Base-by-base conservation (phyloP, 257 asterid species). In the Penstemon eatonii region DNA sequence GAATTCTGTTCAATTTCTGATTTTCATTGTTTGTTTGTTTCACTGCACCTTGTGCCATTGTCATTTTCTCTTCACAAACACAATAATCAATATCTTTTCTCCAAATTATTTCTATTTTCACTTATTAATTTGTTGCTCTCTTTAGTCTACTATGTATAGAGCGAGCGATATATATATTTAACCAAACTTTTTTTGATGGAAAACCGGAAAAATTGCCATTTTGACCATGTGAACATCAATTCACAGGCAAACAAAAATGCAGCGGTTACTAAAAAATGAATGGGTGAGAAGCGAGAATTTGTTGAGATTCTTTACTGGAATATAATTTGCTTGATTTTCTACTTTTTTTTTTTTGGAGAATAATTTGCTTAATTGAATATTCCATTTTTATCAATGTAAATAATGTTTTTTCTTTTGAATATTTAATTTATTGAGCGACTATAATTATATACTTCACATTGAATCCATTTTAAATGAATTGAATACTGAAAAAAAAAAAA, bases 1-100 rank as follows among this genome's bases (percentile, higher is more conserved):
- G 90, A 76, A 85, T 85, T 69, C 85, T 80, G 59, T 85, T 85
- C 81, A 80, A 80, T 78, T 67, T 84, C 60, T 60, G 77, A 7
- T 77, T 77, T 4, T 78, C 79, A 56, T 6, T 60, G 60, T 68
- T 78, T 9, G 43, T 55, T 36, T 56, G 56, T n/a, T 45, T 68
- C 44, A 68, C 72, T 54, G 56, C 72, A 75, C 39, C 80, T 12
- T 73, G 64, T 76, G 82, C 86, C 80, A 75, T 76, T 25, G 84
- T 72, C 86, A 83, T 83, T 11, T 15, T 54, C 46, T 41, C 45
- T 45, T 15, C 9, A 11, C 46, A 49, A 63, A 54, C n/a, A 25
- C n/a, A 8, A 19, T 12, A 63, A 38, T 10, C 3, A 50, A 10
- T 15, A 43, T 4, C 5, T 50, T 51, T 36, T 25, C 51, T 6